Percentiles rank a stretch among this genome's conserved stretches.
phyloP scores from a whole-genome alignment of 805 yeast species.

The Candida stauntonica region DNA sequence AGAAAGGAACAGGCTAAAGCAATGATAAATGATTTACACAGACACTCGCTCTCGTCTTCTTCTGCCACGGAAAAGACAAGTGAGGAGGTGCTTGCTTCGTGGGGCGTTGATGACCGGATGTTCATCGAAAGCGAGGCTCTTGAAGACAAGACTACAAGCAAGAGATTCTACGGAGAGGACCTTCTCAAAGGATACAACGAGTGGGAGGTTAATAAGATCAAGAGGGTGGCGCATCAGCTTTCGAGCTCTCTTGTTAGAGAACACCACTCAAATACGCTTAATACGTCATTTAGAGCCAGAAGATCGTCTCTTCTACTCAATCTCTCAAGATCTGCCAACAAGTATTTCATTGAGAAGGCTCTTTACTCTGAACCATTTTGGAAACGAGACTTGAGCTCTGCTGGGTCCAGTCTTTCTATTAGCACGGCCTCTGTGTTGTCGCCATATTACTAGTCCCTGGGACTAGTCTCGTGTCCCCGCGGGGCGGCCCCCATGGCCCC shows the following conservation, averaged over 20 bases:
- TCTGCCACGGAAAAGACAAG: slow-evolving; percentile 8
- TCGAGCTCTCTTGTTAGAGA: slow-evolving; percentile 23
- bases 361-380: slow-evolving; percentile 18
- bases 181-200: slow-evolving; percentile 17
- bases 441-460: not conserved
- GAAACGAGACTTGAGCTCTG: slow-evolving; percentile 25
- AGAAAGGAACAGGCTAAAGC: slow-evolving; percentile 26
- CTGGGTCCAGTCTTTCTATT: slow-evolving; percentile 25
- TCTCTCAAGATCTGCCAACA: slow-evolving; percentile 21
- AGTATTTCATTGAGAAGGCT: slow-evolving; percentile 11
- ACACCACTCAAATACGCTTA: not conserved
- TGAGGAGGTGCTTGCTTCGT: slow-evolving; percentile 30
- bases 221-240: slow-evolving; percentile 23
- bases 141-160: not conserved
- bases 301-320: slow-evolving; percentile 20
- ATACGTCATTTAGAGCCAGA: slow-evolving; percentile 5
- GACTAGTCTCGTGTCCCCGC: not conserved
- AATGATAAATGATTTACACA: slow-evolving; percentile 20
- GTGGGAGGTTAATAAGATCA: slow-evolving; percentile 25
- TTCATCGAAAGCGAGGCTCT: slow-evolving; percentile 1
- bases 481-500: not conserved
- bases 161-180: slow-evolving; percentile 28
- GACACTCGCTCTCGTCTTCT: slow-evolving; percentile 11
- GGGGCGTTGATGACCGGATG: slow-evolving; percentile 31
- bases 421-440: slow-evolving; percentile 26